A percentile compares a stretch with the other conserved stretches of the same genome.
Conservation (phyloP, 371 early-diverging fungal genomes). For the Mucor mucedo region DNA sequence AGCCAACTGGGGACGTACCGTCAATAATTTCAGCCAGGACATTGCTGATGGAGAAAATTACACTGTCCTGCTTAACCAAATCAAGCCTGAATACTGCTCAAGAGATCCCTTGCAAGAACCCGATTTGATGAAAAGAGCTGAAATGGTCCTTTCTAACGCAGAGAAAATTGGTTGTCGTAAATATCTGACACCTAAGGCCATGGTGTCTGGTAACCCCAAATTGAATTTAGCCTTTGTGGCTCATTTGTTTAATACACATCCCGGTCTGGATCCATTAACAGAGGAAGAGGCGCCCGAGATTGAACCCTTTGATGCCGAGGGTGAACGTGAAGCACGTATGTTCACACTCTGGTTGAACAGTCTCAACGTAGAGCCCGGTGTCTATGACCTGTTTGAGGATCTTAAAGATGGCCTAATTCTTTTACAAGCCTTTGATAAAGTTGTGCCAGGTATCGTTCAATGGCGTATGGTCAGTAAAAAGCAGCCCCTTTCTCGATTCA, state of each 20-base stretch:
- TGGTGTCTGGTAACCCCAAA: constrained; percentile 90
- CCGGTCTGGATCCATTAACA: constrained; percentile 83
- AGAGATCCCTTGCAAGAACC: constrained; percentile 75
- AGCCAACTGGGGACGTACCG: constrained; percentile 76
- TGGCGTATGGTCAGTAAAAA: constrained; percentile 85
- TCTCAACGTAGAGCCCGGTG: constrained; percentile 91
- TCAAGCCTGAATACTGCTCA: constrained; percentile 79
- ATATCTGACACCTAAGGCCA: constrained; percentile 86
- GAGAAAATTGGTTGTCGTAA: constrained; percentile 88
- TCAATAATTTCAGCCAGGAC: constrained; percentile 85
- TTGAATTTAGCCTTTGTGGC: constrained; percentile 94
- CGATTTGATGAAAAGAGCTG: constrained; percentile 82
- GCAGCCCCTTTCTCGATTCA: constrained; percentile 78
- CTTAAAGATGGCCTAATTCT: constrained; percentile 74
- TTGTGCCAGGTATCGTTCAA: constrained; percentile 83
- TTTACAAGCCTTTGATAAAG: constrained; percentile 89
- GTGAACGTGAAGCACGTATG: constrained; percentile 87
- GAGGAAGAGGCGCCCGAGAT: constrained; percentile 84
- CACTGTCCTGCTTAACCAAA: constrained; percentile 85
- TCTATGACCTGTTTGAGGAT: constrained; percentile 85
- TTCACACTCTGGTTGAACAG: constrained; percentile 81
- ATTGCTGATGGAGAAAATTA: constrained; percentile 92
- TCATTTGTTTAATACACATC: constrained; percentile 89
- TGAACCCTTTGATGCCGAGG: constrained; percentile 83
- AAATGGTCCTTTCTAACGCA: constrained; percentile 81